Evolutionary conservation across 345 rosid species (phyloP).

Genomic region (Gossypioides kirkii): DNA sequence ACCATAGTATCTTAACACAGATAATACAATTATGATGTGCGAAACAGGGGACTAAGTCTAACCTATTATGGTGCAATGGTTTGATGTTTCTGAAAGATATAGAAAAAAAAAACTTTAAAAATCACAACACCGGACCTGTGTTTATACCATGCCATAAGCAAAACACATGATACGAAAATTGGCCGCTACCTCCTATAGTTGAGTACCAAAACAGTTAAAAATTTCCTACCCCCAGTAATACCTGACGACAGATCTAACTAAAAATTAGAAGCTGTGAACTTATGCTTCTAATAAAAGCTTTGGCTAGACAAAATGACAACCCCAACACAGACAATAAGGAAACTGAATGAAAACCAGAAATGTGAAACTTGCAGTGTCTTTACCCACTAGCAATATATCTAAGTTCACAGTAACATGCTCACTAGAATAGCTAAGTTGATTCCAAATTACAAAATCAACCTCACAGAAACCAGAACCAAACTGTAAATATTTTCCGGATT

Average conservation of each 20-base stretch:
- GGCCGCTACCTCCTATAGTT: conserved; percentile 9
- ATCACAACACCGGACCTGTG: neutral
- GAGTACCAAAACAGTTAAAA: neutral
- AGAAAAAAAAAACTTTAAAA: neutral
- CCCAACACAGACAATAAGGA: conserved; percentile 6
- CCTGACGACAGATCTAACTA: neutral
- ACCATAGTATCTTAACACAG: neutral
- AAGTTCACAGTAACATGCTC: conserved; percentile 33
- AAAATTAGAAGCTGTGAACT: conserved; percentile 1
- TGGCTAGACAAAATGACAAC: conserved; percentile 8
- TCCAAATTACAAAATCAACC: conserved; percentile 40
- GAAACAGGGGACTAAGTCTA: neutral
- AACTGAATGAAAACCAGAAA: conserved; percentile 26
- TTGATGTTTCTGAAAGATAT: neutral
- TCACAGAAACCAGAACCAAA: conserved; percentile 43
- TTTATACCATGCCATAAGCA: neutral
- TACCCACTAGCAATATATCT: conserved; percentile 16
- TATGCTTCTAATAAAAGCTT: conserved; percentile 18
- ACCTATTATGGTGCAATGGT: too few relatives aligned
- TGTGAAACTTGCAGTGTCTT: conserved; percentile 21
- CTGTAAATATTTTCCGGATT: conserved; percentile 39
- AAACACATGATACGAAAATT: neutral
- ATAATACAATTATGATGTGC: neutral
- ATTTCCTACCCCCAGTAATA: neutral
- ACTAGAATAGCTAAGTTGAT: conserved; percentile 35